A percentile compares a stretch with the other conserved stretches of the same genome.
These are phyloP conservation scores for Gyromitra esculenta DNA, from an alignment of 2,329 filamentous ascomycete species.

Conservation along the genomic window DNA sequence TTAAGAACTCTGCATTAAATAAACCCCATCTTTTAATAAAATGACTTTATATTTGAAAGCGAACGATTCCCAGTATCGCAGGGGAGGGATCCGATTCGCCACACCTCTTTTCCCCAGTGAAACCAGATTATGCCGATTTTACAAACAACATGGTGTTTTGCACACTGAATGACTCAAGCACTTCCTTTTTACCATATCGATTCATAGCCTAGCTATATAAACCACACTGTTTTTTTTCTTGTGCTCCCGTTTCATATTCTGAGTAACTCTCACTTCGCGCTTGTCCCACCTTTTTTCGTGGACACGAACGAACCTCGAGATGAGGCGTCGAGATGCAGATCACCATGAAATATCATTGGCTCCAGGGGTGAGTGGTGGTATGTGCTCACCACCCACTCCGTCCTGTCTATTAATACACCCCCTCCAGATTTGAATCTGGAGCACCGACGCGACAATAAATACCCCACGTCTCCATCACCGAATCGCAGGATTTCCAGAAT, in stretches of 20 bases:
- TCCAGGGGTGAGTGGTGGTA: background rate
- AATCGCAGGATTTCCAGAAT: constrained; percentile 14
- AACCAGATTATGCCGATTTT: background rate
- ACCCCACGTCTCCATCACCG: constrained; percentile 11
- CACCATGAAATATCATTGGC: constrained; percentile 10
- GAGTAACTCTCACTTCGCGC: constrained; percentile 8
- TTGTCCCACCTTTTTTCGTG: background rate
- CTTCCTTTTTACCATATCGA: background rate
- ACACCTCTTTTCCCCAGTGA: background rate
- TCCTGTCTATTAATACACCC: constrained; percentile 40
- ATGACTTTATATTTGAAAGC: background rate
- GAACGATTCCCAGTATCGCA: background rate
- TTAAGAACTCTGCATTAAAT: background rate
- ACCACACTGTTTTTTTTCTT: background rate
- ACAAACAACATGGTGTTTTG: background rate
- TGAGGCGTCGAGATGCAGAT: constrained; percentile 28
- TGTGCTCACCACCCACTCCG: background rate
- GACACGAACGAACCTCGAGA: background rate
- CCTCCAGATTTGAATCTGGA: constrained; percentile 3
- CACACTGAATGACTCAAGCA: constrained; percentile 15
- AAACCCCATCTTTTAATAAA: constrained; percentile 8
- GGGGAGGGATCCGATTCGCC: background rate
- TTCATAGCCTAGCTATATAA: background rate
- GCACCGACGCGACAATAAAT: constrained; percentile 14
- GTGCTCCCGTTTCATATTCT: constrained; percentile 26